These are phyloP conservation scores for Colletotrichum acutatum DNA, from an alignment of 2,329 filamentous ascomycete genomes.

Conservation along the genomic window DNA sequence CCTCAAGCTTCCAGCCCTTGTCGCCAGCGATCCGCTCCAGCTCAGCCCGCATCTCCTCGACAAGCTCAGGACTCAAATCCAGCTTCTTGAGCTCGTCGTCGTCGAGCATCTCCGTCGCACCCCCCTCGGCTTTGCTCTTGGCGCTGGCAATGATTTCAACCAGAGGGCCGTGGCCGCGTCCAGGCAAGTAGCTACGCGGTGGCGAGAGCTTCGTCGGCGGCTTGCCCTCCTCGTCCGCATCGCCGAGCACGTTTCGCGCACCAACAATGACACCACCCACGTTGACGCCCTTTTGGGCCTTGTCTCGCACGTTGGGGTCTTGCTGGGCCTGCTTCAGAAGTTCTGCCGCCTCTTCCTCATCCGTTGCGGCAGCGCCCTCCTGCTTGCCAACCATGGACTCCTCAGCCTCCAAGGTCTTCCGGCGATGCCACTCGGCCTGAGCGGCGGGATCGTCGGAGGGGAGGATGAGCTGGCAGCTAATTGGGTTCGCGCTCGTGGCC, in stretches of 20 bases:
- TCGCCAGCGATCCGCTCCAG: slow-evolving; percentile 76
- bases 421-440: slow-evolving; percentile 42
- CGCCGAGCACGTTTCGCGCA: slow-evolving; percentile 59
- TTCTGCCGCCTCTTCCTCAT: slow-evolving; percentile 2
- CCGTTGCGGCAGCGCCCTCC: slow-evolving; percentile 13
- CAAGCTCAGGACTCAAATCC: slow-evolving; percentile 72
- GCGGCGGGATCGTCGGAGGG: slow-evolving; percentile 57
- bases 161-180: slow-evolving; percentile 37
- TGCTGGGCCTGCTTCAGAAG: slow-evolving; percentile 2
- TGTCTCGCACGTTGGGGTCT: slow-evolving; percentile 31
- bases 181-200: slow-evolving; percentile 53
- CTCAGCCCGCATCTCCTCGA: slow-evolving; percentile 76
- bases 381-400: slow-evolving; percentile 46
- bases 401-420: slow-evolving; percentile 51
- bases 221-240: slow-evolving; percentile 58
- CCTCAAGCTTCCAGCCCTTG: slow-evolving; percentile 82
- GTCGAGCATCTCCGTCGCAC: slow-evolving; percentile 68
- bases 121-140: slow-evolving; percentile 66
- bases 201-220: slow-evolving; percentile 57
- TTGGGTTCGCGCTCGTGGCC: slow-evolving; percentile 79
- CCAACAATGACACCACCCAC: slow-evolving; percentile 67
- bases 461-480: slow-evolving; percentile 80
- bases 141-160: slow-evolving; percentile 58
- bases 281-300: slow-evolving; percentile 45
- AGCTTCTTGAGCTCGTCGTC: slow-evolving; percentile 76